Evolutionary conservation across 176 grass and related monocot genomes (phyloP).

Genomic region (Aegilops speltoides): DNA sequence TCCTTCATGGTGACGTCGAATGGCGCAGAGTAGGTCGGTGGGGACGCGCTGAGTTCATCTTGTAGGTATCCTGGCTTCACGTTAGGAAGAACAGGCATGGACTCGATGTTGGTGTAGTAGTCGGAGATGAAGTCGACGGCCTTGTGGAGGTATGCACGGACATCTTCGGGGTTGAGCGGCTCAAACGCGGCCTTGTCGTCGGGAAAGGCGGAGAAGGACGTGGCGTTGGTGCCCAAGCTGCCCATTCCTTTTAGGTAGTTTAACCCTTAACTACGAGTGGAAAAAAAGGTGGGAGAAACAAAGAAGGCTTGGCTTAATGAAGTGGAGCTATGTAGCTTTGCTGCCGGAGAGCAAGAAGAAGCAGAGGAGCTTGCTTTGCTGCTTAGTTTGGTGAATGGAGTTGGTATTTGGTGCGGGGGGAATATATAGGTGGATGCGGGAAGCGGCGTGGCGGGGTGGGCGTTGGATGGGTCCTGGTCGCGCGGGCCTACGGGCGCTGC

Average conservation of each 20-base stretch:
- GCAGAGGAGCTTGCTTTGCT: too few relatives aligned
- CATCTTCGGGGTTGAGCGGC: neutral
- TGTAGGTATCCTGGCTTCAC: neutral
- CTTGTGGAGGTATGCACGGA: conserved; percentile 12
- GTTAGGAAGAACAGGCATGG: neutral
- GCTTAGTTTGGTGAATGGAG: neutral
- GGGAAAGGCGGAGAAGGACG: neutral
- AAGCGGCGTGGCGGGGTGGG: neutral
- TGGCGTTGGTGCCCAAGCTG: neutral
- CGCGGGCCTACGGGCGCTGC: neutral
- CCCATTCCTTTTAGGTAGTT: neutral
- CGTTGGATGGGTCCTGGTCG: neutral
- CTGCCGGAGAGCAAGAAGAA: too few relatives aligned
- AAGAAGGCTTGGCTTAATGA: neutral
- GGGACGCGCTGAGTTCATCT: neutral
- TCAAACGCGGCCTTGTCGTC: neutral
- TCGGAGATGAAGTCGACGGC: conserved; percentile 5
- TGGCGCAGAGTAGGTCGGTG: neutral
- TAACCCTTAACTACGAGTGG: neutral
- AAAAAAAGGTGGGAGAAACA: neutral
- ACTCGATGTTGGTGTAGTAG: conserved; percentile 4
- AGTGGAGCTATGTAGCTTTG: too few relatives aligned
- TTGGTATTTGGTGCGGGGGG: neutral
- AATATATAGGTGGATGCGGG: neutral
- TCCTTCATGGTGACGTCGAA: conserved; percentile 4